Conservation (phyloP, 1,284 basidiomycete genomes). For the Ustilago curta region DNA sequence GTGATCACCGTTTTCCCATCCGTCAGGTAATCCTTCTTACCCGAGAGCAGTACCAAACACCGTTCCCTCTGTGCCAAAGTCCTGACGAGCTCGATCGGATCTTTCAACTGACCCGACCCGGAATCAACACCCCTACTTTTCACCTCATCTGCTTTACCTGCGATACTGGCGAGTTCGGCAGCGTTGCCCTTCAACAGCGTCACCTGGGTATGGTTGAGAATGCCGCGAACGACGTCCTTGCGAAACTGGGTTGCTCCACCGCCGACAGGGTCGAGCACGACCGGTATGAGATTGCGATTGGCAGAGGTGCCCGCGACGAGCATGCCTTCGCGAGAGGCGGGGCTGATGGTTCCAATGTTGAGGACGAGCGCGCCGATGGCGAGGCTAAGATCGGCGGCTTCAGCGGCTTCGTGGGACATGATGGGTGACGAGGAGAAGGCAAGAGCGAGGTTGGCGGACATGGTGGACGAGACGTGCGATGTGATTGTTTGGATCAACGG, state of each 20-base stretch:
- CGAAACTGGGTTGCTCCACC: slow-evolving; percentile 85
- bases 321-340: slow-evolving; percentile 78
- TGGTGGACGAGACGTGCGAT: slow-evolving; percentile 87
- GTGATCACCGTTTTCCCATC: slow-evolving; percentile 80
- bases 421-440: slow-evolving; percentile 91
- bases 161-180: slow-evolving; percentile 84
- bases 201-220: slow-evolving; percentile 86
- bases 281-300: slow-evolving; percentile 72
- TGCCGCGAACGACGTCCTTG: slow-evolving; percentile 75
- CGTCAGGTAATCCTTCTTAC: slow-evolving; percentile 84
- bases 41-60: slow-evolving; percentile 85
- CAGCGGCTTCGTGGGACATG: slow-evolving; percentile 77
- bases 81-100: slow-evolving; percentile 80
- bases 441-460: slow-evolving; percentile 90
- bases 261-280: slow-evolving; percentile 94
- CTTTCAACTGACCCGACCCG: slow-evolving; percentile 79
- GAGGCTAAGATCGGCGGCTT: slow-evolving; percentile 83
- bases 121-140: slow-evolving; percentile 89
- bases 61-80: slow-evolving; percentile 81
- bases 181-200: slow-evolving; percentile 96
- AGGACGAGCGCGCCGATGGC: slow-evolving; percentile 81
- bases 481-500: slow-evolving; percentile 77
- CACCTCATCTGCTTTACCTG: slow-evolving; percentile 76
- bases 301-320: slow-evolving; percentile 77
- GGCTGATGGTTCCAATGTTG: slow-evolving; percentile 88